Evolutionary conservation across 305 asterid genomes (phyloP).

Genomic region (Fraxinus sp.): DNA sequence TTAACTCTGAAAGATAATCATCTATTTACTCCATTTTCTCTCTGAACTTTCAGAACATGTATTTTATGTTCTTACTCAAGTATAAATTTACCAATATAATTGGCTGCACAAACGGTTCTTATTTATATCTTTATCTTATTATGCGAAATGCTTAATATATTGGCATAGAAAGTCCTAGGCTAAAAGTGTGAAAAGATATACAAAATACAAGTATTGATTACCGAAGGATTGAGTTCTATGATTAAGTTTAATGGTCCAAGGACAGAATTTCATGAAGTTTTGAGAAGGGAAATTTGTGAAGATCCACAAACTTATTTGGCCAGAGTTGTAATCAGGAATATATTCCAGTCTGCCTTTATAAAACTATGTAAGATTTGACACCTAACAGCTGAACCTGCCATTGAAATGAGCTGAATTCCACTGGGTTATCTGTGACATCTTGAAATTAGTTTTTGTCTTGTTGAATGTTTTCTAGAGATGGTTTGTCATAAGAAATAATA

Average conservation of each 20-base stretch:
- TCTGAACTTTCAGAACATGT: background rate
- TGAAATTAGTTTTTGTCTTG: conserved; percentile 9
- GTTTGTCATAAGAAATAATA: background rate
- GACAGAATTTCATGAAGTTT: background rate
- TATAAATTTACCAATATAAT: background rate
- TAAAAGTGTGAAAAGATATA: background rate
- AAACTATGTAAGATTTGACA: background rate
- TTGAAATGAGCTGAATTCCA: background rate
- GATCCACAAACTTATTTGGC: background rate
- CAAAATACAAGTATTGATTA: background rate
- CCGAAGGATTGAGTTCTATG: background rate
- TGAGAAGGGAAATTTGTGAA: background rate
- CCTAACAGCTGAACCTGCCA: background rate
- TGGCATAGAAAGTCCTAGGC: background rate
- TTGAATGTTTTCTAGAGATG: background rate
- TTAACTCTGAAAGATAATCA: background rate
- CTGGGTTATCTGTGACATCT: background rate
- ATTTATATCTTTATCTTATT: background rate
- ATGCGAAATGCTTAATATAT: background rate
- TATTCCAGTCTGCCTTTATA: background rate
- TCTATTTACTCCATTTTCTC: background rate
- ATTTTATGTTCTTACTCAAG: background rate
- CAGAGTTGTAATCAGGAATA: background rate
- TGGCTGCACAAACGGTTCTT: background rate
- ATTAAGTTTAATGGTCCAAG: background rate